phyloP scores from a whole-genome alignment of 495 filamentous ascomycete species.

The Lepraria neglecta region DNA sequence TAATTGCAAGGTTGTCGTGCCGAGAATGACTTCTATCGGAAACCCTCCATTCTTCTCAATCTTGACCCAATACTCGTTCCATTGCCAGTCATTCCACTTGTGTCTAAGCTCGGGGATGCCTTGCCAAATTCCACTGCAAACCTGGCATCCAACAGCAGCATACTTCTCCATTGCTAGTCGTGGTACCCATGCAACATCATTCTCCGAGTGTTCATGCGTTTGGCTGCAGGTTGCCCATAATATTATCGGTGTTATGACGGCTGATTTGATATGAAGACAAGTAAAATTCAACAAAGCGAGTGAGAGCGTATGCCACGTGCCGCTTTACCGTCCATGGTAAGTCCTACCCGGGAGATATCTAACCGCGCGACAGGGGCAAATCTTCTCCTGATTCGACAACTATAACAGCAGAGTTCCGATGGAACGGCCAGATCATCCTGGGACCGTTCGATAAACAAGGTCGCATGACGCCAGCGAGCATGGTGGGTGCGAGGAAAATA shows the following conservation, averaged over 20 bases:
- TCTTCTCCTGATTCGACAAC: neutral
- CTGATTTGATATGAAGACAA: neutral
- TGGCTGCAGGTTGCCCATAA: neutral
- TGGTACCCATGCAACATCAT: neutral
- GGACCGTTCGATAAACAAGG: neutral
- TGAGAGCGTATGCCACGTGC: neutral
- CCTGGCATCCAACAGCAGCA: neutral
- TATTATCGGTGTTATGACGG: neutral
- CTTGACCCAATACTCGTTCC: neutral
- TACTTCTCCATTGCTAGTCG: neutral
- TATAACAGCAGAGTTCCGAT: neutral
- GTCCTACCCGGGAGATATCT: neutral
- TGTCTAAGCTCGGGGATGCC: neutral
- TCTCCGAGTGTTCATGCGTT: neutral
- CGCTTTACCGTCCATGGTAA: neutral
- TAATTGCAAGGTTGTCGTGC: neutral
- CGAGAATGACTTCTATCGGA: neutral
- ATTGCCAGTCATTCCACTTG: slow-evolving; percentile 1
- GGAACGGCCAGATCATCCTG: neutral
- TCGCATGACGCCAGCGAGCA: slow-evolving; percentile 3
- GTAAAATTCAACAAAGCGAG: neutral
- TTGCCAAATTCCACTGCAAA: neutral
- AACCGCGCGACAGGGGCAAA: neutral
- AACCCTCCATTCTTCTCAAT: neutral
- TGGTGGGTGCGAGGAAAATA: neutral